These are phyloP conservation scores for Sporothrix variecibatus DNA, from an alignment of 2,329 filamentous ascomycete genomes.

Conservation along the genomic window DNA sequence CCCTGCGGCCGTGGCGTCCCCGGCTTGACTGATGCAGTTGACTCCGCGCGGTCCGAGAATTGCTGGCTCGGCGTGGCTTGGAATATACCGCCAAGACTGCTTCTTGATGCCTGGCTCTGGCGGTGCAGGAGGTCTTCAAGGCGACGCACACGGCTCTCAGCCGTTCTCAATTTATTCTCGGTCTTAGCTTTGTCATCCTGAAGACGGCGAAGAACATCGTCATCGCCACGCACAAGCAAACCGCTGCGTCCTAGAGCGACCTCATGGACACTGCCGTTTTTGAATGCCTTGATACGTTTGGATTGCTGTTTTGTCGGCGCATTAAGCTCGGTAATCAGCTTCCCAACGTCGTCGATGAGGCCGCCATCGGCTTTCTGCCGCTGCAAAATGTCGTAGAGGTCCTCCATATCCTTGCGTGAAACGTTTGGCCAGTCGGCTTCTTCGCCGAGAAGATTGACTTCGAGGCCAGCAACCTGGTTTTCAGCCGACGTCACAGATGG, in stretches of 20 bases:
- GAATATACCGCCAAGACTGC: constrained; percentile 57
- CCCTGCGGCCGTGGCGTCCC: constrained; percentile 42
- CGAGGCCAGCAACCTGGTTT: constrained; percentile 71
- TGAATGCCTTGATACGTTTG: constrained; percentile 88
- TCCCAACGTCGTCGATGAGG: constrained; percentile 70
- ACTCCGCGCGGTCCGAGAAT: constrained; percentile 52
- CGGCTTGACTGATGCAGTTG: constrained; percentile 50
- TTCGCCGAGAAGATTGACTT: constrained; percentile 80
- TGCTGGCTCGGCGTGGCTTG: constrained; percentile 48
- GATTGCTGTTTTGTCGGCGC: constrained; percentile 83
- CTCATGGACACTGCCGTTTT: constrained; percentile 93
- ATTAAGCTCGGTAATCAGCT: constrained; percentile 76
- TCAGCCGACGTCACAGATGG: constrained; percentile 61
- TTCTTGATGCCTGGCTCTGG: constrained; percentile 64
- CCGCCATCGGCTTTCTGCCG: constrained; percentile 64
- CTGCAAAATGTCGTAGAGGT: constrained; percentile 69
- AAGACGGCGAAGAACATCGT: constrained; percentile 75
- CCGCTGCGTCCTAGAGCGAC: constrained; percentile 84
- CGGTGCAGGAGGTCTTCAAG: constrained; percentile 91
- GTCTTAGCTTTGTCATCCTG: constrained; percentile 78
- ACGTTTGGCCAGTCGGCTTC: constrained; percentile 80
- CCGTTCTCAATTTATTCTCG: constrained; percentile 75
- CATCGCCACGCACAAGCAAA: constrained; percentile 80
- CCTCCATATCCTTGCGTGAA: constrained; percentile 72
- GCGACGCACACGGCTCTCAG: constrained; percentile 84